phyloP scores from a whole-genome alignment of 2,329 filamentous ascomycete species.

The Ascochyta rabiei region DNA sequence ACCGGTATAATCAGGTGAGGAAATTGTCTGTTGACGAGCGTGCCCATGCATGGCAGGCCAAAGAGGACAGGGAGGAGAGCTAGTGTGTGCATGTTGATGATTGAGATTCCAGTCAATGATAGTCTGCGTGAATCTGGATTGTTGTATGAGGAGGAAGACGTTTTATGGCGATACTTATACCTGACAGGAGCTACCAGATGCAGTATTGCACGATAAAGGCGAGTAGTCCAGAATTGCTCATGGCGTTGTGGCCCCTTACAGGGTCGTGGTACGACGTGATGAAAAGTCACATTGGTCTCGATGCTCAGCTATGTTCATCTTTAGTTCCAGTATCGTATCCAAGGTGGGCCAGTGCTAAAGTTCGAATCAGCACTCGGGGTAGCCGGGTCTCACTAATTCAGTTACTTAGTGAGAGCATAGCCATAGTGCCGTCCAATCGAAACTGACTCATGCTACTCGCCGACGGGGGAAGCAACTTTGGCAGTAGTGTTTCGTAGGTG shows the following conservation, averaged over 20 bases:
- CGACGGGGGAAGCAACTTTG: not conserved
- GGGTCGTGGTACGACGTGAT: conserved; percentile 16
- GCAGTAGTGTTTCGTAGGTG: not conserved
- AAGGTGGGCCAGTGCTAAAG: not conserved
- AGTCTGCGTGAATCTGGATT: not conserved
- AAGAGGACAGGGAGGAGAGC: conserved; percentile 28
- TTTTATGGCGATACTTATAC: conserved; percentile 13
- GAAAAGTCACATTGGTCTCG: not conserved
- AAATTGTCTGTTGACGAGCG: conserved; percentile 29
- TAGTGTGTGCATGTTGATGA: conserved; percentile 31
- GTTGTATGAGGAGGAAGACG: too few relatives aligned
- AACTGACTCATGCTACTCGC: not conserved
- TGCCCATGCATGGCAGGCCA: conserved; percentile 15
- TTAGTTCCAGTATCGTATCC: not conserved
- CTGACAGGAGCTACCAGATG: not conserved
- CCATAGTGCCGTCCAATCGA: not conserved
- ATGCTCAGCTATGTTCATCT: not conserved
- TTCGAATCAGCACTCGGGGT: not conserved
- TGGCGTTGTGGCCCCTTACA: conserved; percentile 18
- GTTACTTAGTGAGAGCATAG: not conserved
- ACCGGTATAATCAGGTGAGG: conserved; percentile 46
- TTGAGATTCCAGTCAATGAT: not conserved
- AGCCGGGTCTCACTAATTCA: not conserved
- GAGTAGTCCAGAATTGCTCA: not conserved
- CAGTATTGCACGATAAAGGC: not conserved